Evolutionary conservation across 163 green algal species (phyloP), one percentile per base, ranked within the genome.

Genomic region (Botryococcus braunii): DNA sequence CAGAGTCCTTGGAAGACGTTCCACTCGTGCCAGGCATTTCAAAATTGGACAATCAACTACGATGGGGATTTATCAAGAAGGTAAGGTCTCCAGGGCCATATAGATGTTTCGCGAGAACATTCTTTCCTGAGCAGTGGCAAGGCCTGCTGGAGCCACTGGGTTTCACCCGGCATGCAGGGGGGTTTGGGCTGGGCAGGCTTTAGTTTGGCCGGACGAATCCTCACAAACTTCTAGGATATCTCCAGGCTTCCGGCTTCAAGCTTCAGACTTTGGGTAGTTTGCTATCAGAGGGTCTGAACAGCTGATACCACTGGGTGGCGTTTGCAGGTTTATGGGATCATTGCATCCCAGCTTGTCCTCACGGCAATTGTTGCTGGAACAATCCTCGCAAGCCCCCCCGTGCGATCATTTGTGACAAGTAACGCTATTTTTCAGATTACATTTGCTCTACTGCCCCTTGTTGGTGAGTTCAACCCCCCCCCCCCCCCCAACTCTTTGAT

Each of bases 241-340:
- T n/a, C n/a, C n/a, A n/a, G n/a, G n/a, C n/a, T n/a, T n/a, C n/a
- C n/a, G n/a, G n/a, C n/a, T n/a, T n/a, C n/a, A n/a, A n/a, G n/a
- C n/a, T n/a, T n/a, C n/a, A n/a, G n/a, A n/a, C n/a, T n/a, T n/a
- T n/a, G n/a, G n/a, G n/a, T n/a, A n/a, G n/a, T n/a, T n/a, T n/a
- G n/a, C n/a, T n/a, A n/a, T n/a, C n/a, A n/a, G n/a, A n/a, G n/a
- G n/a, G n/a, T n/a, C n/a, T n/a, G n/a, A n/a, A n/a, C n/a, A n/a
- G n/a, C n/a, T n/a, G n/a, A n/a, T n/a, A n/a, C n/a, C n/a, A n/a
- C n/a, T n/a, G n/a, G n/a, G n/a, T n/a, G n/a, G n/a, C n/a, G n/a
- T n/a, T n/a, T 74, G 69, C 69, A 84, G 78, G 79, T 88, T 2
- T 87, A 84, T 43, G 78, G 82, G 52, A 87, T 89, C 57, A 76